Percentiles rank a stretch among this genome's conserved stretches.
Conservation (phyloP, 2,329 filamentous ascomycete genomes). For the Penicillium glabrum region DNA sequence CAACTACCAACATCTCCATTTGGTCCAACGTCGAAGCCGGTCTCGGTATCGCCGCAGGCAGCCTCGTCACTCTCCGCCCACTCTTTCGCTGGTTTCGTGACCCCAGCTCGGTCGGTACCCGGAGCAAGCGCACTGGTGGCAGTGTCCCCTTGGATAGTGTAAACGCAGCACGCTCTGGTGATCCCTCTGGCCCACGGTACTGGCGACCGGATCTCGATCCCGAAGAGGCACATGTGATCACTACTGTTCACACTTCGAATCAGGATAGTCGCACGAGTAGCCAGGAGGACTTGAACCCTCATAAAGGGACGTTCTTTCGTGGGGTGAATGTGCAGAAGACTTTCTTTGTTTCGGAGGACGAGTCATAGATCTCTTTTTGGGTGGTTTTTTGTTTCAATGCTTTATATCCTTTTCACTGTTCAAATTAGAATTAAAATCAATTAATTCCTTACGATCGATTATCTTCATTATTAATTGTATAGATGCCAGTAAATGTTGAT, state of each 20-base stretch:
- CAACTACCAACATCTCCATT: slow-evolving; percentile 39
- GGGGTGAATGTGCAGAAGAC: slow-evolving; percentile 38
- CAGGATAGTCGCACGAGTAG: slow-evolving; percentile 30
- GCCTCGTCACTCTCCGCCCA: slow-evolving; percentile 51
- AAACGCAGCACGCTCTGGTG: slow-evolving; percentile 16
- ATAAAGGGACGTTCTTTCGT: slow-evolving; percentile 17
- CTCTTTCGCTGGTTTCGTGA: slow-evolving; percentile 44
- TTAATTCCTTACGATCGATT: background rate
- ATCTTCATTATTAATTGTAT: no score
- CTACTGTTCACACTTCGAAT: slow-evolving; percentile 29
- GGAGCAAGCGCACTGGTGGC: slow-evolving; percentile 25
- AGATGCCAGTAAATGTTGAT: no score
- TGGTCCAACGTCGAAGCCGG: slow-evolving; percentile 42
- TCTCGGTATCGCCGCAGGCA: slow-evolving; percentile 47
- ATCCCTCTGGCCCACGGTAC: slow-evolving; percentile 24
- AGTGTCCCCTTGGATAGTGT: slow-evolving; percentile 34
- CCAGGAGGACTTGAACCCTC: slow-evolving; percentile 35
- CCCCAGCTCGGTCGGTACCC: slow-evolving; percentile 22
- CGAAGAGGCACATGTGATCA: slow-evolving; percentile 27
- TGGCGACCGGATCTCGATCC: slow-evolving; percentile 33
- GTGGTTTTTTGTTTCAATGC: background rate
- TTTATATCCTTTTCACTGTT: background rate
- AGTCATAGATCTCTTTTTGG: background rate
- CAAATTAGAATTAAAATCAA: background rate
- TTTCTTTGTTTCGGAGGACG: slow-evolving; percentile 30